Evolutionary conservation across 73 alveolate genomes (phyloP).

Genomic region (Blepharisma stoltei): DNA sequence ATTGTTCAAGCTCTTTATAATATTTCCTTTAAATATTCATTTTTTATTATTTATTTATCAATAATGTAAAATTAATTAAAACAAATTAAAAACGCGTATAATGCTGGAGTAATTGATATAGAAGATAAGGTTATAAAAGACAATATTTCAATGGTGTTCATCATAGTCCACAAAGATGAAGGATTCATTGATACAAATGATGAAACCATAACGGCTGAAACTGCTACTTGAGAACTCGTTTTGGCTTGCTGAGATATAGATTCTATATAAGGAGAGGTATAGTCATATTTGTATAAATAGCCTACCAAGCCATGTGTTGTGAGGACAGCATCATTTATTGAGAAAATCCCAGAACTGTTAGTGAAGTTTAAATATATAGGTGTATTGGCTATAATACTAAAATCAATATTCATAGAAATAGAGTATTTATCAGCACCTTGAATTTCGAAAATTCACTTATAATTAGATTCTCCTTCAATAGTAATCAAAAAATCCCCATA

Average conservation of each 20-base stretch:
- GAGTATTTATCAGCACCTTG: neutral
- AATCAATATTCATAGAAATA: neutral
- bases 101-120: neutral
- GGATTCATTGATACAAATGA: slow-evolving; percentile 11
- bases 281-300: neutral
- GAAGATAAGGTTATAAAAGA: neutral
- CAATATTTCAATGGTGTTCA: neutral
- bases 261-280: neutral
- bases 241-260: neutral
- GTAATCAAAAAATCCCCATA: neutral
- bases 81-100: neutral
- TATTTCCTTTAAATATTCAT: too few species aligned
- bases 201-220: neutral
- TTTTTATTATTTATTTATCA: too few species aligned
- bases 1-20: neutral
- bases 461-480: neutral
- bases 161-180: slow-evolving; percentile 7
- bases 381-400: neutral
- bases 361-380: neutral
- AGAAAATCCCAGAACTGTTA: neutral
- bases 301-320: neutral
- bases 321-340: neutral
- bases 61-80: too few species aligned
- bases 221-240: neutral
- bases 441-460: neutral